A percentile compares a stretch with the other conserved stretches of the same genome.
Conservation (phyloP, 176 grass and related monocot genomes). For the Oropetium thomaeum region DNA sequence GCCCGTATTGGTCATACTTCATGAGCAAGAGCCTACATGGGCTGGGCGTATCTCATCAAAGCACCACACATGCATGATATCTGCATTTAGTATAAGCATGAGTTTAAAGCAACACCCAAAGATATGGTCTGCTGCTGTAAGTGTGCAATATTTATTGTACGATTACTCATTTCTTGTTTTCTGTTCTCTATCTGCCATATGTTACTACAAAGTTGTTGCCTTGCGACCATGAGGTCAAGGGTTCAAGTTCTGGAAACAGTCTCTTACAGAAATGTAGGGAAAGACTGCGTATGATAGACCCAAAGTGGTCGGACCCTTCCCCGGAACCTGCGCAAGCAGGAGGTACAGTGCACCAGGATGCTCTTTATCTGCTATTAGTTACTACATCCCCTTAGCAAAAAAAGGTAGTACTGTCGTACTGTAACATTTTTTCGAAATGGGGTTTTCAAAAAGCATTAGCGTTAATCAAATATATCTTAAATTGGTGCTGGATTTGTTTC, state of each 20-base stretch:
- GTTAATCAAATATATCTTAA: not conserved
- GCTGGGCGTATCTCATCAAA: constrained; percentile 88
- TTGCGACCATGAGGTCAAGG: no score
- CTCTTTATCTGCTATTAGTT: constrained; percentile 10
- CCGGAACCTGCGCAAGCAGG: no score
- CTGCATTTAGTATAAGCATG: constrained; percentile 94
- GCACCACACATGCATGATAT: constrained; percentile 88
- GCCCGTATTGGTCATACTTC: constrained; percentile 91
- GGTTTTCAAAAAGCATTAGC: constrained; percentile 8
- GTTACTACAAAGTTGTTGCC: no score
- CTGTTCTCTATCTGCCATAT: constrained; percentile 18
- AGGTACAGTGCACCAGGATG: no score
- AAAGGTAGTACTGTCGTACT: not conserved
- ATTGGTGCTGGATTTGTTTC: not conserved
- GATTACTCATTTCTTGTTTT: constrained; percentile 29
- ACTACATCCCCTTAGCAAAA: constrained; percentile 5
- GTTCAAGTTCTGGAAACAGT: no score
- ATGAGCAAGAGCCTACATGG: constrained; percentile 92
- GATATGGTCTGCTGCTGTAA: constrained; percentile 97
- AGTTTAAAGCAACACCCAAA: constrained; percentile 85
- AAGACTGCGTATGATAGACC: no score
- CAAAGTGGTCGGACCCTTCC: no score
- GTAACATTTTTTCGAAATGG: not conserved
- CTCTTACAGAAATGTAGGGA: no score
- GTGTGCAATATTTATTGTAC: constrained; percentile 35